phyloP scores from a whole-genome alignment of 345 rosid genomes.

The Eucalyptus camaldulensis region DNA sequence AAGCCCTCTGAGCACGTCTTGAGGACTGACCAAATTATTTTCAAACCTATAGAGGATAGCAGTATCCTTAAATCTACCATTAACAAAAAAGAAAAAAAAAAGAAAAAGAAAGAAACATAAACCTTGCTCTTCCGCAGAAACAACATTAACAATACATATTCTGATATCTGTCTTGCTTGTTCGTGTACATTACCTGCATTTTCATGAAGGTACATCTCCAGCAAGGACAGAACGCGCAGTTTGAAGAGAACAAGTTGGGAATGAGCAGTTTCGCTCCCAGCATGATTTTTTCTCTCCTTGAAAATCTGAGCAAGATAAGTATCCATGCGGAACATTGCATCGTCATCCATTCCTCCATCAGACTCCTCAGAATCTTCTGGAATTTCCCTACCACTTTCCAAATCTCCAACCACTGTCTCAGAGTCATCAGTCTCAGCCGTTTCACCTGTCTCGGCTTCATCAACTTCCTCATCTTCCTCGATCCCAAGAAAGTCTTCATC shows the following conservation, averaged over 20 bases:
- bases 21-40: background rate
- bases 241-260: constrained; percentile 90
- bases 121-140: background rate
- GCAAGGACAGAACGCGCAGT: constrained; percentile 83
- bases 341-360: constrained; percentile 91
- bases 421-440: constrained; percentile 75
- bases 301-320: constrained; percentile 80
- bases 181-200: constrained; percentile 44
- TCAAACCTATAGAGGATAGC: background rate
- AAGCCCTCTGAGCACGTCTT: background rate
- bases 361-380: constrained; percentile 66
- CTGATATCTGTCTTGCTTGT: background rate
- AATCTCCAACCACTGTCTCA: constrained; percentile 38
- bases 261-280: constrained; percentile 82
- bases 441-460: constrained; percentile 56
- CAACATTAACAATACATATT: background rate
- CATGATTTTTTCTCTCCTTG: constrained; percentile 82
- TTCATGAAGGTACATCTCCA: constrained; percentile 88
- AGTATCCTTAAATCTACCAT: background rate
- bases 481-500: constrained; percentile 70
- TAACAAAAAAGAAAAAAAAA: too few relatives aligned
- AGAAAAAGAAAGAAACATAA: background rate
- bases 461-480: constrained; percentile 83
- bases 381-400: constrained; percentile 27
- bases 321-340: constrained; percentile 97